Conservation (phyloP, 2,329 filamentous ascomycete species). For the Epichloe gansuensis region DNA sequence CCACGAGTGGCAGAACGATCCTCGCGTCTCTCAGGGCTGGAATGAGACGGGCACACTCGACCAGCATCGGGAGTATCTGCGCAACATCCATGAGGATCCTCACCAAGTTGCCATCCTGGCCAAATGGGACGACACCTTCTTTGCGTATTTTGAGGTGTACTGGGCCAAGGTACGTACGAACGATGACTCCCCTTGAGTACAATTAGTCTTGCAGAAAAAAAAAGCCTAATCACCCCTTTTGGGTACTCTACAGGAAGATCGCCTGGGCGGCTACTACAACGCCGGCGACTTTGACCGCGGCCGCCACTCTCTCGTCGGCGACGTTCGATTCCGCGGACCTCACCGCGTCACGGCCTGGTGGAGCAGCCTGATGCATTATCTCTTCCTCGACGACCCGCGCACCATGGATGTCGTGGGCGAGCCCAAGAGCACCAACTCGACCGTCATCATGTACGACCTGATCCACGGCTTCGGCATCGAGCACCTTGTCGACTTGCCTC, state of each 20-base stretch:
- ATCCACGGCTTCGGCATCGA: slow-evolving; percentile 61
- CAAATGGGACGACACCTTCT: slow-evolving; percentile 54
- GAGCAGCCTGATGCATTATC: slow-evolving; percentile 49
- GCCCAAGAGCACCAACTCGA: slow-evolving; percentile 58
- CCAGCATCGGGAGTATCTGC: slow-evolving; percentile 42
- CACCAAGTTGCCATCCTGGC: slow-evolving; percentile 57
- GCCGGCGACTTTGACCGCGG: slow-evolving; percentile 45
- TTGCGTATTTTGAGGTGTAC: slow-evolving; percentile 69
- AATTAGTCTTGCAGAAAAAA: too few species aligned
- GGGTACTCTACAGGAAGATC: slow-evolving; percentile 32
- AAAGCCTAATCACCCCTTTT: neutral
- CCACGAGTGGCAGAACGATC: slow-evolving; percentile 70
- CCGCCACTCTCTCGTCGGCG: slow-evolving; percentile 45
- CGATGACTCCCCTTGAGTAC: neutral
- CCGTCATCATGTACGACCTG: slow-evolving; percentile 62
- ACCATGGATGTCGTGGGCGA: slow-evolving; percentile 51
- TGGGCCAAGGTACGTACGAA: slow-evolving; percentile 46
- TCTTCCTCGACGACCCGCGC: slow-evolving; percentile 49
- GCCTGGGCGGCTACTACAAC: slow-evolving; percentile 43
- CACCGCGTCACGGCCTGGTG: slow-evolving; percentile 51
- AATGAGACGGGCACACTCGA: slow-evolving; percentile 61
- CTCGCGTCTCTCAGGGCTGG: slow-evolving; percentile 64
- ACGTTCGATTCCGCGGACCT: slow-evolving; percentile 46
- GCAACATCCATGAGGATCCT: slow-evolving; percentile 48
- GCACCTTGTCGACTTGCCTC: slow-evolving; percentile 59